Evolutionary conservation across 345 rosid genomes (phyloP).

Genomic region (Clarkia xantiana): DNA sequence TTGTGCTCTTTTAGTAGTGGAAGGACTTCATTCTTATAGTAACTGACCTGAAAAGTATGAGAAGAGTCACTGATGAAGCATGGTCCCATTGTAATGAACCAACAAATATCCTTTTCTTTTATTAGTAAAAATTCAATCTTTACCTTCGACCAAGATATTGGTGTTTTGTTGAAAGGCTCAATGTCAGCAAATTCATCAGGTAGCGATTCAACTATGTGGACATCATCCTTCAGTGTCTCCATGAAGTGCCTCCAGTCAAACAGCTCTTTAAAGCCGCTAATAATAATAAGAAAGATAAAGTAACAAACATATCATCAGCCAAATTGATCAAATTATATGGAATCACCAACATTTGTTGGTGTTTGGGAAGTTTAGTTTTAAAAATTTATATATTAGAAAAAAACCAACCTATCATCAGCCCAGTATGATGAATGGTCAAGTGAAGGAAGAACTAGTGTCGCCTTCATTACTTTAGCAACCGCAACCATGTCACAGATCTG

Average conservation of each 20-base stretch:
- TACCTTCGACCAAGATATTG: slow-evolving; percentile 96
- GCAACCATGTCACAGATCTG: slow-evolving; percentile 99
- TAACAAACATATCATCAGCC: neutral
- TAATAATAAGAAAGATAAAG: slow-evolving; percentile 5
- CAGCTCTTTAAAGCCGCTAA: slow-evolving; percentile 86
- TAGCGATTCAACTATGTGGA: slow-evolving; percentile 68
- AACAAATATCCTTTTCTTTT: too few species aligned
- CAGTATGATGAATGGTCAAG: slow-evolving; percentile 88
- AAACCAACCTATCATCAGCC: slow-evolving; percentile 74
- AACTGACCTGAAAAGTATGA: slow-evolving; percentile 49
- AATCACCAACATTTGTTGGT: too few species aligned
- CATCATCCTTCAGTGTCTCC: slow-evolving; percentile 56
- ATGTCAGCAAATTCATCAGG: slow-evolving; percentile 46
- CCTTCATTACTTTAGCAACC: slow-evolving; percentile 78
- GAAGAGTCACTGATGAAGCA: slow-evolving; percentile 1
- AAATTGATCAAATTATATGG: too few species aligned
- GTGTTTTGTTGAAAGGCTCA: slow-evolving; percentile 66
- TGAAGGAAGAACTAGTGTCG: slow-evolving; percentile 82
- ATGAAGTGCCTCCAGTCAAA: slow-evolving; percentile 91
- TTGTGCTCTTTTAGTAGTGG: slow-evolving; percentile 71
- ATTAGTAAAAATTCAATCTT: slow-evolving; percentile 1
- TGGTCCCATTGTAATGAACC: too few species aligned
- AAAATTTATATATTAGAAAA: neutral
- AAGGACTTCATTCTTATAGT: slow-evolving; percentile 67
- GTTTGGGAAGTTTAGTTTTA: neutral